A percentile compares a stretch with the other conserved stretches of the same genome.
Evolutionary conservation across 805 yeast genomes (phyloP).

Genomic region (Millerozyma acaciae): DNA sequence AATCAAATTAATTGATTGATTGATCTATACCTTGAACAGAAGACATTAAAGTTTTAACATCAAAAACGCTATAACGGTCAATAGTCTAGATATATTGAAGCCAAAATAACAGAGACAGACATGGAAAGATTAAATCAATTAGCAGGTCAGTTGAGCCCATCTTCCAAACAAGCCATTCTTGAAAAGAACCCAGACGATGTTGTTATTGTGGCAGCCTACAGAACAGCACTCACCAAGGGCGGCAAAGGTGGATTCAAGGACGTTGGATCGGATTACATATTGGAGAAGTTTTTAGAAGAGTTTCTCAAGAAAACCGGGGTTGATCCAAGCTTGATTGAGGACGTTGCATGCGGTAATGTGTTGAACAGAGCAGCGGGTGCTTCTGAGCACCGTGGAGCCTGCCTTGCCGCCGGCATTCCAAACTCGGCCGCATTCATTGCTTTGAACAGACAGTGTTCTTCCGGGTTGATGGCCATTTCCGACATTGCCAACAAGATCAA

Average conservation of each 20-base stretch:
- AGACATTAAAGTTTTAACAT: not conserved
- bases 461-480: constrained; percentile 87
- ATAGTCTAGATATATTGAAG: too few species aligned
- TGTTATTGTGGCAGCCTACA: constrained; percentile 83
- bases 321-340: constrained; percentile 60
- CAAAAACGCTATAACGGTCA: too few species aligned
- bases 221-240: constrained; percentile 87
- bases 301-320: constrained; percentile 52
- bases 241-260: constrained; percentile 85
- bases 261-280: constrained; percentile 73
- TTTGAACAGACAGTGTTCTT: constrained; percentile 90
- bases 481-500: constrained; percentile 86
- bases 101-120: too few species aligned
- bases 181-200: constrained; percentile 80
- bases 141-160: constrained; percentile 41
- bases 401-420: constrained; percentile 88
- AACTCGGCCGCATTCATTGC: constrained; percentile 74
- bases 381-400: constrained; percentile 89
- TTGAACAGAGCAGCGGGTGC: constrained; percentile 93
- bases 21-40: not conserved
- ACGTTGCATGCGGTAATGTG: constrained; percentile 88
- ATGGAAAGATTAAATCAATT: constrained; percentile 48
- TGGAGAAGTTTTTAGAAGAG: constrained; percentile 60
- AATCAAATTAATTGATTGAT: not conserved
- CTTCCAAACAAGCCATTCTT: constrained; percentile 38